Percentiles rank a stretch among this genome's conserved stretches.
Evolutionary conservation across 768 basidiomycete species (phyloP).

Genomic region (Asterophora lycoperdoides): DNA sequence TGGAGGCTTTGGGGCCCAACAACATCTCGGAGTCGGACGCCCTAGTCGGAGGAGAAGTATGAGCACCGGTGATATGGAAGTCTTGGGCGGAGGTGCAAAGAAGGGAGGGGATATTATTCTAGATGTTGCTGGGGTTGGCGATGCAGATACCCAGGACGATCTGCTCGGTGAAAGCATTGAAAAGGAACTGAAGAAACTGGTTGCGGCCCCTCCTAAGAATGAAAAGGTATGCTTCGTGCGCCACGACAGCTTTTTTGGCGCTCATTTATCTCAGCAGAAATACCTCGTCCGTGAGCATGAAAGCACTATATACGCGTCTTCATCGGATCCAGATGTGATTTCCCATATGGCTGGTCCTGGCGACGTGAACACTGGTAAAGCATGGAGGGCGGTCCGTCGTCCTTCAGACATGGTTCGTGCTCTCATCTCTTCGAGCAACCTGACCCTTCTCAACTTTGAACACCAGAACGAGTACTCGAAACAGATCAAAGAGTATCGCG

Average conservation of each 20-base stretch:
- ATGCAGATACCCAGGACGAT: constrained; percentile 37
- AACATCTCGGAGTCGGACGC: constrained; percentile 38
- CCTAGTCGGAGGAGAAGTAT: constrained; percentile 65
- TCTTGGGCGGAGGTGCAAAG: constrained; percentile 31
- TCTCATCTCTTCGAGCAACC: constrained; percentile 6
- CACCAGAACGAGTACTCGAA: constrained; percentile 88
- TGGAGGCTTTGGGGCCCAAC: constrained; percentile 14
- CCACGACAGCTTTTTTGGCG: constrained; percentile 3
- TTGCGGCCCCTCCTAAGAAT: constrained; percentile 35
- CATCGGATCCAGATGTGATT: constrained; percentile 67
- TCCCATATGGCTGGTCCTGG: constrained; percentile 71
- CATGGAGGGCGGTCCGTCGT: constrained; percentile 83
- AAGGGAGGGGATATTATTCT: constrained; percentile 34
- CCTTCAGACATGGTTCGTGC: constrained; percentile 87
- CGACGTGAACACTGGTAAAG: constrained; percentile 75
- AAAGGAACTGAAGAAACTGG: constrained; percentile 63
- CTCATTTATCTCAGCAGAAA: constrained; percentile 39
- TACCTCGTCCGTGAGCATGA: constrained; percentile 81
- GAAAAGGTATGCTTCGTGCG: constrained; percentile 36
- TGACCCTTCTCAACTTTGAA: constrained; percentile 1
- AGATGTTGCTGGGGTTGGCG: constrained; percentile 31
- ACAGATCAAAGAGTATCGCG: constrained; percentile 78
- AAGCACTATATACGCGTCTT: constrained; percentile 75
- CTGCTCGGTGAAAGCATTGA: constrained; percentile 67
- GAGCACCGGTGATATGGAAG: constrained; percentile 73